These are phyloP conservation scores for Gossypium rotundifolium DNA, from an alignment of 345 rosid genomes.

Conservation along the genomic window DNA sequence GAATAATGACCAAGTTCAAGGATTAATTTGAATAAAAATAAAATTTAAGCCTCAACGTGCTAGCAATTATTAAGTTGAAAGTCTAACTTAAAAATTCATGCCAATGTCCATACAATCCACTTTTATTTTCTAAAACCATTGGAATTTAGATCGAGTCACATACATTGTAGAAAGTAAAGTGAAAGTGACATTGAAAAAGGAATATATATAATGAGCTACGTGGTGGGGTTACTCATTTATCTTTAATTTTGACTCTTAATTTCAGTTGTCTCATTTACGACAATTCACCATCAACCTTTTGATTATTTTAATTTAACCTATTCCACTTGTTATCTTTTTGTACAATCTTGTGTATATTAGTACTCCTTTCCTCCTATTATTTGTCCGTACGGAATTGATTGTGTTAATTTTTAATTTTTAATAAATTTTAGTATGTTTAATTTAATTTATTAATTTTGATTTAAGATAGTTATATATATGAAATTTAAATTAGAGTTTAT, in stretches of 20 bases:
- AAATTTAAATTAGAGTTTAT: too few species aligned
- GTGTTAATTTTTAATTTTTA: too few species aligned
- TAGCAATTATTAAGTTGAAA: accelerated
- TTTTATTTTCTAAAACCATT: background rate
- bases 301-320: background rate
- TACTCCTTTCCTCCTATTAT: too few species aligned
- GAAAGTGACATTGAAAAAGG: too few species aligned
- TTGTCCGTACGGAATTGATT: too few species aligned
- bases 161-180: background rate
- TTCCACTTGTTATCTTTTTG: background rate
- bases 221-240: background rate
- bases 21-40: accelerated
- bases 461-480: too few species aligned
- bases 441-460: too few species aligned
- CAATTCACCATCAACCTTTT: background rate
- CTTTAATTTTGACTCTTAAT: background rate
- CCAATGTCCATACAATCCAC: too few species aligned
- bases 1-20: accelerated
- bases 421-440: too few species aligned
- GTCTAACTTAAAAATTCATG: too few species aligned
- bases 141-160: background rate
- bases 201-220: background rate
- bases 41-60: too few species aligned
- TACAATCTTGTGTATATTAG: too few species aligned
- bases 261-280: background rate